Evolutionary conservation across 1,284 basidiomycete genomes (phyloP).

Genomic region (Ustilago xerochloae): DNA sequence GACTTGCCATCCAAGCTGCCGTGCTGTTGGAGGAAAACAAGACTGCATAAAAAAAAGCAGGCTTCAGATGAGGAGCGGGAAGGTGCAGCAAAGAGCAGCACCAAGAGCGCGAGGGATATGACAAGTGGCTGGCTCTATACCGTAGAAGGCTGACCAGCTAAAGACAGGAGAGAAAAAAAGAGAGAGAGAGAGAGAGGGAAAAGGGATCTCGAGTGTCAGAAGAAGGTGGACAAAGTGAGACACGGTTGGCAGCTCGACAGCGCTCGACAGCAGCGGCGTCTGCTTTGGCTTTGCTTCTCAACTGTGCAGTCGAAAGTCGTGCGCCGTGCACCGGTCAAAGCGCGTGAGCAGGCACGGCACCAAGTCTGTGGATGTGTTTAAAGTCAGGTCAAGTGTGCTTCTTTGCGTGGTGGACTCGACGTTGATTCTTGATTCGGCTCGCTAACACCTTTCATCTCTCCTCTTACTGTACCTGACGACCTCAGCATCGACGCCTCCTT

Average conservation of each 20-base stretch:
- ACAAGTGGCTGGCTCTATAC: no score
- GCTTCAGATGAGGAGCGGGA: neutral
- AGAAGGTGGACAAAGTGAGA: neutral
- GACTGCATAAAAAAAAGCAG: neutral
- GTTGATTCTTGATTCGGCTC: no score
- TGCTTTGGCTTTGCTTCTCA: neutral
- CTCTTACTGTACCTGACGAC: no score
- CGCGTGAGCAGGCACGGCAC: no score
- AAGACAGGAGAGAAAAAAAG: neutral
- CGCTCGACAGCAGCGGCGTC: no score
- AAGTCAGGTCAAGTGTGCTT: slow-evolving; percentile 3
- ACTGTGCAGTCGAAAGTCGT: neutral
- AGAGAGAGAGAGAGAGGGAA: neutral
- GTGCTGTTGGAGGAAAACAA: neutral
- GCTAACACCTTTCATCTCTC: no score
- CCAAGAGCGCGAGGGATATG: no score
- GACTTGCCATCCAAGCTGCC: neutral
- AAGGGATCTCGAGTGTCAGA: neutral
- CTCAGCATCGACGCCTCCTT: no score
- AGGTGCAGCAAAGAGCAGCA: no score
- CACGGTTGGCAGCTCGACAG: slow-evolving; percentile 5
- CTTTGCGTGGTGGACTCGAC: neutral
- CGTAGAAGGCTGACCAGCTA: no score
- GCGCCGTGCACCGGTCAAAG: slow-evolving; percentile 7
- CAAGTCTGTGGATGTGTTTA: neutral